Evolutionary conservation across 192 early-diverging fungal species (phyloP).

Genomic region (Podochytrium sp.): DNA sequence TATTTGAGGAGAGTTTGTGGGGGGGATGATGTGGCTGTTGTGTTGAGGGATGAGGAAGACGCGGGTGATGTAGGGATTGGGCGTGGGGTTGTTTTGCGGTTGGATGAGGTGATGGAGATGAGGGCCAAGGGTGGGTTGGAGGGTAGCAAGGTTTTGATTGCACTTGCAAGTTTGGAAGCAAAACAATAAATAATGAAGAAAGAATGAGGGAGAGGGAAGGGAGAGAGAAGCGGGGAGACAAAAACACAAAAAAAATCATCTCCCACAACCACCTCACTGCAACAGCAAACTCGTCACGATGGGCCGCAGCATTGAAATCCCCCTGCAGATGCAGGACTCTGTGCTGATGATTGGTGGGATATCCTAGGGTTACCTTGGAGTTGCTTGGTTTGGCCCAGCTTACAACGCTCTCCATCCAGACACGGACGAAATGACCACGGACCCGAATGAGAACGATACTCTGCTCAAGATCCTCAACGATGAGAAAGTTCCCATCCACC

Average conservation of each 20-base stretch:
- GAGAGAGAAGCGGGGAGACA: too few species aligned
- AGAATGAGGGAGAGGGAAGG: too few species aligned
- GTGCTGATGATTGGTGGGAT: slow-evolving; percentile 19
- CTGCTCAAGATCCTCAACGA: slow-evolving; percentile 73
- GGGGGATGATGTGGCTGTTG: neutral
- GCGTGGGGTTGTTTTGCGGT: too few species aligned
- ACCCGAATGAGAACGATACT: slow-evolving; percentile 43
- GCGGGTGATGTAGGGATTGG: too few species aligned
- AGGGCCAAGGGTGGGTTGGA: too few species aligned
- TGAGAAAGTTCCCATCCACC: slow-evolving; percentile 62
- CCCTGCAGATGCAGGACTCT: slow-evolving; percentile 1
- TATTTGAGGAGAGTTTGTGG: slow-evolving; percentile 15
- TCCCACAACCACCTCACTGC: neutral
- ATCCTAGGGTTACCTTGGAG: neutral
- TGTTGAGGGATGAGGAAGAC: neutral
- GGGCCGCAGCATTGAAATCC: slow-evolving; percentile 26
- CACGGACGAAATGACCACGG: neutral
- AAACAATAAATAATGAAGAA: too few species aligned
- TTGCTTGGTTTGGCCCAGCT: neutral
- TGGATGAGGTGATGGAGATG: too few species aligned
- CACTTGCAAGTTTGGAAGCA: too few species aligned
- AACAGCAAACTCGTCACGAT: neutral
- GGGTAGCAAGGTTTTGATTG: too few species aligned
- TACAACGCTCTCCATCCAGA: neutral
- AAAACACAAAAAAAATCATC: too few species aligned